Conservation (phyloP, 768 basidiomycete species). For the Cystofilobasidium macerans region DNA sequence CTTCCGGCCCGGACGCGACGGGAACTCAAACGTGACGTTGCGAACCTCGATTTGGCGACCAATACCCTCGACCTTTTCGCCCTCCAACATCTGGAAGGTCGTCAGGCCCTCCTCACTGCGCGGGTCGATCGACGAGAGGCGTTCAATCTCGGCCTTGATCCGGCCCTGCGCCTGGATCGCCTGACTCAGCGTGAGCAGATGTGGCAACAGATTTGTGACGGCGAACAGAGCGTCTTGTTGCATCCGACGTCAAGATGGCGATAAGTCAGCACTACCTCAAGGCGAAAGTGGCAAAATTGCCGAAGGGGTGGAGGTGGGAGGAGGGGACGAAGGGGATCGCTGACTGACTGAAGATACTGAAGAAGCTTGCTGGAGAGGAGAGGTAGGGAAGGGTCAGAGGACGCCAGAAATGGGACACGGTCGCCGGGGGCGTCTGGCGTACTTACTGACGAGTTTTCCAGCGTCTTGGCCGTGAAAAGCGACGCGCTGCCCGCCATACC, state of each 20-base stretch:
- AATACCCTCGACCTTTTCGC: neutral
- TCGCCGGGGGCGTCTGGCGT: no score
- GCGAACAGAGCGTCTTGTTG: constrained; percentile 30
- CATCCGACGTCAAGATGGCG: constrained; percentile 22
- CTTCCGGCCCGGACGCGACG: constrained; percentile 31
- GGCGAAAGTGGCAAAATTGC: constrained; percentile 16
- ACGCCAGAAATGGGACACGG: no score
- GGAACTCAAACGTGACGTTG: constrained; percentile 36
- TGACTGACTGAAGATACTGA: no score
- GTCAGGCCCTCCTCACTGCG: constrained; percentile 28
- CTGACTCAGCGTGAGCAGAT: constrained; percentile 32
- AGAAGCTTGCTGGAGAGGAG: no score
- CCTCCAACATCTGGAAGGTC: neutral
- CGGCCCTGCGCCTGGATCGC: constrained; percentile 29
- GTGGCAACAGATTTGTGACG: constrained; percentile 31
- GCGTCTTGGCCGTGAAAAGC: constrained; percentile 24
- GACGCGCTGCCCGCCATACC: constrained; percentile 33
- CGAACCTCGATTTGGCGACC: constrained; percentile 30
- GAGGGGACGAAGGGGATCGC: no score
- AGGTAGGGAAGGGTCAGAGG: no score
- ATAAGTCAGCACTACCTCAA: constrained; percentile 3
- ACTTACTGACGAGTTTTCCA: constrained; percentile 30
- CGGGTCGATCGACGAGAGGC: constrained; percentile 33
- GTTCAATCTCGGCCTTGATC: constrained; percentile 33
- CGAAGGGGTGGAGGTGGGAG: neutral